Conservation (phyloP, 257 asterid genomes). For the Buddleja alternifolia region DNA sequence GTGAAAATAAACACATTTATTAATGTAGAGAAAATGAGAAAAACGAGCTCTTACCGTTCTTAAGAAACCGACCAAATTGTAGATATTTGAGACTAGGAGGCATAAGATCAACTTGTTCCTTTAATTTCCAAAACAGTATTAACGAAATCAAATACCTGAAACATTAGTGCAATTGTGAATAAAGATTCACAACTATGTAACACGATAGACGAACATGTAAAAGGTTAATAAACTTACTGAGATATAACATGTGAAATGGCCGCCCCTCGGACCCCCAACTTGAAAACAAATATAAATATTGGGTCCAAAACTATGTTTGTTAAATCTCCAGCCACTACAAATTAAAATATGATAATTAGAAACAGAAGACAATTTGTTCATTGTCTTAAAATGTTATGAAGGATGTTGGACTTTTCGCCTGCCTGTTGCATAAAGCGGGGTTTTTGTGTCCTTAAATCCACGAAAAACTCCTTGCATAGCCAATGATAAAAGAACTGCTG, state of each 20-base stretch:
- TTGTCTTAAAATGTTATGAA: not conserved
- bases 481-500: constrained; percentile 76
- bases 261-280: constrained; percentile 69
- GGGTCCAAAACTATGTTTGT: constrained; percentile 71
- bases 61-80: constrained; percentile 69
- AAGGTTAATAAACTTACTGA: constrained; percentile 62
- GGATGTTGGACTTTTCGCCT: constrained; percentile 25
- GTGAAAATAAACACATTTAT: not conserved
- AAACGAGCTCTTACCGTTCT: constrained; percentile 50
- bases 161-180: constrained; percentile 26
- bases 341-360: not conserved
- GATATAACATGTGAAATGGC: constrained; percentile 80
- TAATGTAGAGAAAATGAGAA: not conserved
- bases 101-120: constrained; percentile 54
- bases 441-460: constrained; percentile 77
- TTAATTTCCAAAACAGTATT: constrained; percentile 65
- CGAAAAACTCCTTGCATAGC: constrained; percentile 89
- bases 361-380: not conserved
- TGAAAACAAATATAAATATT: constrained; percentile 56
- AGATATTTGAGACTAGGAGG: constrained; percentile 63
- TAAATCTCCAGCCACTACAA: constrained; percentile 63
- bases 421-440: constrained; percentile 77
- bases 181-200: not conserved
- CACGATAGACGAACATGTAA: not conserved
- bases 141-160: constrained; percentile 71